Percentiles rank a stretch among this genome's conserved stretches.
These are phyloP conservation scores for Globisporangium mamillatum DNA, from an alignment of 352 stramenopile species.

Conservation along the genomic window DNA sequence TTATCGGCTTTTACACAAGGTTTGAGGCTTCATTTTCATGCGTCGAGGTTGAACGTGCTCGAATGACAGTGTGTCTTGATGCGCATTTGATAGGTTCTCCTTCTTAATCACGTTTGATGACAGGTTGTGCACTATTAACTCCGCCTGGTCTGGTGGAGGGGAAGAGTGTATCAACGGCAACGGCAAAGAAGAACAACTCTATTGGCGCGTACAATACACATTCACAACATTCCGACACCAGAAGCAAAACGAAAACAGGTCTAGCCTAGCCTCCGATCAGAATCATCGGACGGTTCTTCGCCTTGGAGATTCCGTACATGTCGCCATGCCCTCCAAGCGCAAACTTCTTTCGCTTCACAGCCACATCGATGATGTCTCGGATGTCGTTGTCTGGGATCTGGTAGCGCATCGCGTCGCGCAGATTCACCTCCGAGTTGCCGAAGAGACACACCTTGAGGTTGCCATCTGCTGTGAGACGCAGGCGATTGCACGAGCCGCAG, in stretches of 20 bases:
- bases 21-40: not conserved
- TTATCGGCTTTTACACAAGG: not conserved
- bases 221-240: not conserved
- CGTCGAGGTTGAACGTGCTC: not conserved
- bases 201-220: constrained; percentile 11
- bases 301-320: constrained; percentile 90
- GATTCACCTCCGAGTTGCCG: constrained; percentile 90
- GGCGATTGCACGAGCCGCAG: constrained; percentile 95
- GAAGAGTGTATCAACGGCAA: not conserved
- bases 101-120: not conserved
- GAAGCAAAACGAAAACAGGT: not conserved
- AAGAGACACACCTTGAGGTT: constrained; percentile 97
- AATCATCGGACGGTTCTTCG: constrained; percentile 96
- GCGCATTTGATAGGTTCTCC: not conserved
- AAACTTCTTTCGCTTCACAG: constrained; percentile 93
- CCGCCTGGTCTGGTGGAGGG: not conserved
- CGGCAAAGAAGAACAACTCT: constrained; percentile 15
- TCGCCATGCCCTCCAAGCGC: constrained; percentile 93
- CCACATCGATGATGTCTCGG: constrained; percentile 81
- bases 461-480: constrained; percentile 96
- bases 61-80: not conserved
- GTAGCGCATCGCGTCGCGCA: constrained; percentile 89
- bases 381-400: constrained; percentile 85
- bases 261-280: constrained; percentile 92
- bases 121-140: not conserved